phyloP scores from a whole-genome alignment of 1,284 basidiomycete species.

The Neonothopanus nambi region DNA sequence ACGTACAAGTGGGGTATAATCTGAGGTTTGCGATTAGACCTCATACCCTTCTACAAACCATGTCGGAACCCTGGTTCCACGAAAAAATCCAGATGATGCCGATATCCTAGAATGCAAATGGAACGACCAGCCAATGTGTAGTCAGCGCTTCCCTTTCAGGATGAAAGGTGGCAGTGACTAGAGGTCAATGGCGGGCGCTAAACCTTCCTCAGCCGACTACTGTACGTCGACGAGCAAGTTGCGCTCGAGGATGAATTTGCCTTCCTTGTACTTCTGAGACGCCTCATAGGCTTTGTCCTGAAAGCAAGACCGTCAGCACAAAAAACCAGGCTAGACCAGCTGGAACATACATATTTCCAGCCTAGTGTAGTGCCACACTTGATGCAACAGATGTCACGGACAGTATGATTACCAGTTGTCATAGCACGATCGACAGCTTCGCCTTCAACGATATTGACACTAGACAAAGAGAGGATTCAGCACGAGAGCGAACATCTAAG shows the following conservation, averaged over 20 bases:
- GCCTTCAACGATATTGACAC: slow-evolving; percentile 88
- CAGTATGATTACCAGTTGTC: slow-evolving; percentile 96
- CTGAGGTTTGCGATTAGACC: background rate
- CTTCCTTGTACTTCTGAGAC: slow-evolving; percentile 97
- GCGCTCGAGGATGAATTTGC: slow-evolving; percentile 95
- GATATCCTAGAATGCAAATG: slow-evolving; percentile 4
- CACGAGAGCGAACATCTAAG: slow-evolving; percentile 18
- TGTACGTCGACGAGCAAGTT: slow-evolving; percentile 84
- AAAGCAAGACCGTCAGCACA: slow-evolving; percentile 2
- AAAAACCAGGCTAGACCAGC: slow-evolving; percentile 12
- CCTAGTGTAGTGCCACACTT: slow-evolving; percentile 87
- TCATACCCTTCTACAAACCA: slow-evolving; percentile 11
- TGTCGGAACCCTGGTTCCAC: slow-evolving; percentile 1
- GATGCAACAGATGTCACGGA: slow-evolving; percentile 91
- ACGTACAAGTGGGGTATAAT: background rate
- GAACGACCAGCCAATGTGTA: slow-evolving; percentile 1
- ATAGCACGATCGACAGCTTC: slow-evolving; percentile 90
- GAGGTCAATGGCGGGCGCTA: background rate
- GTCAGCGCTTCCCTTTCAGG: background rate
- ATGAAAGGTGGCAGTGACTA: slow-evolving; percentile 2
- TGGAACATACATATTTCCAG: slow-evolving; percentile 92
- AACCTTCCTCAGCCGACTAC: slow-evolving; percentile 40
- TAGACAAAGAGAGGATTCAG: slow-evolving; percentile 32
- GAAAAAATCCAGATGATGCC: slow-evolving; percentile 5
- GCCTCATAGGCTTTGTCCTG: slow-evolving; percentile 91